Conservation (phyloP, 495 filamentous ascomycete species). For the Lasiosphaeriaceae sp. region DNA sequence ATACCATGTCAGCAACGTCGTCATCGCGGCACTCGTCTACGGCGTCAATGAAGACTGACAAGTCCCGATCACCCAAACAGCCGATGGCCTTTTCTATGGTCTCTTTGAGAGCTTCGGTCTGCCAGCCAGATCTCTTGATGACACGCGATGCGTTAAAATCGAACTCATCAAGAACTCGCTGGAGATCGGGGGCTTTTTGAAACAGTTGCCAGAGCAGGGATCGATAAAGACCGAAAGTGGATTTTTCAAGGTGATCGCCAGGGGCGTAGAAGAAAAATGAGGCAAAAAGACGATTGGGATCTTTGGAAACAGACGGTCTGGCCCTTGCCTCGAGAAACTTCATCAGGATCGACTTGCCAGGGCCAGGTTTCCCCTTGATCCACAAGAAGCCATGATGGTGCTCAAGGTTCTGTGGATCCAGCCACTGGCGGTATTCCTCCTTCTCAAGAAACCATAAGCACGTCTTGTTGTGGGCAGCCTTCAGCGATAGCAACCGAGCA, state of each 20-base stretch:
- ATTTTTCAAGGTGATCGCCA: slow-evolving; percentile 43
- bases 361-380: slow-evolving; percentile 52
- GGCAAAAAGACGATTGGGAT: neutral
- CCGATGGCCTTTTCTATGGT: slow-evolving; percentile 24
- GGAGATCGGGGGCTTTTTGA: slow-evolving; percentile 18
- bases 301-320: neutral
- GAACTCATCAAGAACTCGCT: slow-evolving; percentile 18
- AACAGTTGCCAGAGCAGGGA: slow-evolving; percentile 38
- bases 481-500: slow-evolving; percentile 30
- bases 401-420: slow-evolving; percentile 26
- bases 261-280: slow-evolving; percentile 23
- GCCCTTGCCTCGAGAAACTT: slow-evolving; percentile 5
- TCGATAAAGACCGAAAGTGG: slow-evolving; percentile 48
- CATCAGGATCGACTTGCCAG: slow-evolving; percentile 42
- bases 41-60: slow-evolving; percentile 37
- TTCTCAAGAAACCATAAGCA: slow-evolving; percentile 45
- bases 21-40: slow-evolving; percentile 36
- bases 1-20: slow-evolving; percentile 31
- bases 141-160: neutral
- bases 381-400: slow-evolving; percentile 48
- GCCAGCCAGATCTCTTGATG: slow-evolving; percentile 23
- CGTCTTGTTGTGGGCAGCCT: slow-evolving; percentile 34
- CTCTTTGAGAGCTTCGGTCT: slow-evolving; percentile 16
- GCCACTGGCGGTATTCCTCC: slow-evolving; percentile 38
- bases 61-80: slow-evolving; percentile 6